Base-by-base conservation (phyloP, 116 monocot species). In the Trichopus zeylanicus region DNA sequence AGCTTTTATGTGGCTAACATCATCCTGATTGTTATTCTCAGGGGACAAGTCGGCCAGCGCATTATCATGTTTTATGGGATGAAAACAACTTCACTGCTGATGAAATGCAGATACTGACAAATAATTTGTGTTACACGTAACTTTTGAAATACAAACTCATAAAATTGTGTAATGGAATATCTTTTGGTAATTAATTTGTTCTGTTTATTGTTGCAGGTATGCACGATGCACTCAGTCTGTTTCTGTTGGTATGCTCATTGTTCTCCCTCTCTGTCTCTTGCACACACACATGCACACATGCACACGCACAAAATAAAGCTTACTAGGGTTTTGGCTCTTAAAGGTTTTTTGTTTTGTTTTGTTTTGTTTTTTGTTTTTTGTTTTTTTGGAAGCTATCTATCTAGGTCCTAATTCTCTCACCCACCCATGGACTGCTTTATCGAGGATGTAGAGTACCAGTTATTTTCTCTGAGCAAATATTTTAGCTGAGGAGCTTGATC, bases 81-180 rank as follows among this genome's bases (percentile, higher is more conserved):
- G 91, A 91, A 53, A 86, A 86, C 64, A 82, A 86, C 31, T 91
- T 86, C 56, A 74, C 70, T 18, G 91, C 86, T 27, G 91, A 91
- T 60, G 86, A 77, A 39, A 82, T 91, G 51, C 91, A 91, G 63
- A 75, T 80, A 18, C 66, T 91, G 34, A 91, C 91, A 7, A 83
- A 91, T 64, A 91, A 86, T 51, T 79, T 91, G 21, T 91, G 91
- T 56, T 86, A 92, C 61, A 92, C 92, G 81, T 92, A 83, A 55
- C 54, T 54, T 1, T 26, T 25, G 25, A 55, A 26, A 27, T 8
- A 29, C 15, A 48, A 21, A 5, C 3, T 21, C 18, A 4, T 48
- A 3, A 5, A 35, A 35, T 6, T 5, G 5, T 35, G 34, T 35
- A 35, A 35, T 10, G 10, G 10, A 5, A 35, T 5, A n/a, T 10